These are phyloP conservation scores for Vigna trinervia DNA, from an alignment of 306 rosid species.

Conservation along the genomic window DNA sequence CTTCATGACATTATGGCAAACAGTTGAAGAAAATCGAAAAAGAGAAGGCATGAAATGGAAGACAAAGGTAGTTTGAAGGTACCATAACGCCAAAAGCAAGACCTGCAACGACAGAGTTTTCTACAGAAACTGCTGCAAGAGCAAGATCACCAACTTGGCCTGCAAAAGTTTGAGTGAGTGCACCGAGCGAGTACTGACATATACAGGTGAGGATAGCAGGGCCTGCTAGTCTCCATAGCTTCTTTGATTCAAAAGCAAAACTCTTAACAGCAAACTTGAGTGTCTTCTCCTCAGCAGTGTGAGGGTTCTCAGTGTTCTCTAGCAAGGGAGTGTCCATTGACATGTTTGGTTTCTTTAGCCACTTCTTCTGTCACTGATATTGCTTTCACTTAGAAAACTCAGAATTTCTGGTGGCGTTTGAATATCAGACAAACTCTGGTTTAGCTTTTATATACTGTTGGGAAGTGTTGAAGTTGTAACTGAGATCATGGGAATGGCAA, in stretches of 20 bases:
- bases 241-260: slow-evolving; percentile 1
- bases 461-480: not conserved
- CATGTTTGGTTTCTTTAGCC: not conserved
- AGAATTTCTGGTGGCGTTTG: not conserved
- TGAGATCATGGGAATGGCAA: not conserved
- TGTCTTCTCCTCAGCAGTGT: not conserved
- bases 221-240: slow-evolving; percentile 61
- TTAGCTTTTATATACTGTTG: not conserved
- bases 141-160: slow-evolving; percentile 61
- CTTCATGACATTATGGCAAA: too few species aligned
- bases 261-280: not conserved
- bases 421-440: not conserved
- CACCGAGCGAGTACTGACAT: slow-evolving; percentile 70
- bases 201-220: slow-evolving; percentile 68
- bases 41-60: too few species aligned
- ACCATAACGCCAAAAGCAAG: slow-evolving; percentile 79
- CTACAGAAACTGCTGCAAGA: slow-evolving; percentile 80
- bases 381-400: too few species aligned
- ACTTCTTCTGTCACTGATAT: not conserved
- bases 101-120: slow-evolving; percentile 72
- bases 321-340: not conserved
- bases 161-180: slow-evolving; percentile 65
- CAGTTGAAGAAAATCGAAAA: too few species aligned
- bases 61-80: too few species aligned
- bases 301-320: not conserved